Evolutionary conservation across 106 monocot genomes (phyloP).

Genomic region (Acorus gramineus): DNA sequence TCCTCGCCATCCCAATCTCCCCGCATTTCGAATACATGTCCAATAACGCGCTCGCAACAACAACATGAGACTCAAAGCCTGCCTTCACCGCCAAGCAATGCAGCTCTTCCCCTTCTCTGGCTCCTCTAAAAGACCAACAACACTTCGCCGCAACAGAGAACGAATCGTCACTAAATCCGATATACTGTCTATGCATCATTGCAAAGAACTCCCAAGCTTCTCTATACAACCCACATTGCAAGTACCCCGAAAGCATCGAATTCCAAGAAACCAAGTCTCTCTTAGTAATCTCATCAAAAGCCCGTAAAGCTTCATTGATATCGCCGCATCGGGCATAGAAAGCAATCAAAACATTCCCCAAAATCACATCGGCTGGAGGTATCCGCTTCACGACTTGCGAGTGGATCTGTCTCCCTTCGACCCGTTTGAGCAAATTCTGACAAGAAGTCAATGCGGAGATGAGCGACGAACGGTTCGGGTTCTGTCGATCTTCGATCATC

Average conservation of each 20-base stretch:
- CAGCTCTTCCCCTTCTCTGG: too few relatives aligned
- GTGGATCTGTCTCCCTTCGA: constrained; percentile 8
- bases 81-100: too few relatives aligned
- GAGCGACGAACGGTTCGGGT: neutral
- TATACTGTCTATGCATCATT: too few relatives aligned
- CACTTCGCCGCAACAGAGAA: too few relatives aligned
- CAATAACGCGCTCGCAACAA: too few relatives aligned
- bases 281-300: neutral
- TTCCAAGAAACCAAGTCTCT: constrained; percentile 14
- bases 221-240: constrained; percentile 4
- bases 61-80: too few relatives aligned
- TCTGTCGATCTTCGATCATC: neutral
- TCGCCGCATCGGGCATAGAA: constrained; percentile 22
- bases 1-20: too few relatives aligned
- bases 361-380: neutral
- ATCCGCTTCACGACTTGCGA: neutral
- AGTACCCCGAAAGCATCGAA: neutral
- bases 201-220: constrained; percentile 11
- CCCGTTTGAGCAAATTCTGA: constrained; percentile 1
- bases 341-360: constrained; percentile 4
- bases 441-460: constrained; percentile 4
- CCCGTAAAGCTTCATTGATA: neutral
- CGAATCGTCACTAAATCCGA: too few relatives aligned
- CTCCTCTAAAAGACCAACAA: too few relatives aligned
- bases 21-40: too few relatives aligned